Evolutionary conservation across 2,329 filamentous ascomycete genomes (phyloP).

Genomic region (Tolypocladium cylindrosporum): DNA sequence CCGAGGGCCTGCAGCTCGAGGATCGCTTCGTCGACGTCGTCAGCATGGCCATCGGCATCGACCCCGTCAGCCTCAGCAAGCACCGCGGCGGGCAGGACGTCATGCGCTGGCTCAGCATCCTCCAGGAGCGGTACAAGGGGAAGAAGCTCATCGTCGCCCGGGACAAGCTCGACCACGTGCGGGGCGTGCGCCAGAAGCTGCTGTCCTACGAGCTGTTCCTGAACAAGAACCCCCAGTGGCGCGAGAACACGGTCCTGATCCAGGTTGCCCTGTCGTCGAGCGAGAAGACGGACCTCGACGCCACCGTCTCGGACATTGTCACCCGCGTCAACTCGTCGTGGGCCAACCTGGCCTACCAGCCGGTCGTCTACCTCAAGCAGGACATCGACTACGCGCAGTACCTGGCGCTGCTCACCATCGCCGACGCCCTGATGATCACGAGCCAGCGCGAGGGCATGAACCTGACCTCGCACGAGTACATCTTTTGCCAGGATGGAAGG

Average conservation of each 20-base stretch:
- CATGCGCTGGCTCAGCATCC: slow-evolving; percentile 64
- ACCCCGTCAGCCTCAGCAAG: slow-evolving; percentile 63
- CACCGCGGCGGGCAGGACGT: slow-evolving; percentile 67
- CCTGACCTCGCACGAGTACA: slow-evolving; percentile 85
- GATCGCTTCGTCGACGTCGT: slow-evolving; percentile 88
- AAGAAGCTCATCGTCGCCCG: slow-evolving; percentile 88
- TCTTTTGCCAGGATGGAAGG: slow-evolving; percentile 84
- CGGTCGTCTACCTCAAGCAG: slow-evolving; percentile 87
- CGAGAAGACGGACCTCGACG: slow-evolving; percentile 79
- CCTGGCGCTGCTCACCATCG: slow-evolving; percentile 79
- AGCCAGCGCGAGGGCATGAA: slow-evolving; percentile 97
- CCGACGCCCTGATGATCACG: slow-evolving; percentile 88
- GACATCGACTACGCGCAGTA: slow-evolving; percentile 91
- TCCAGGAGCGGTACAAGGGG: slow-evolving; percentile 74
- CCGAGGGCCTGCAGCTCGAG: slow-evolving; percentile 80
- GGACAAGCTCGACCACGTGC: slow-evolving; percentile 88
- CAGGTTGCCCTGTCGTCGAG: slow-evolving; percentile 88
- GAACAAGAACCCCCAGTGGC: slow-evolving; percentile 86
- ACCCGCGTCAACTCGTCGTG: slow-evolving; percentile 87
- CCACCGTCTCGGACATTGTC: slow-evolving; percentile 85
- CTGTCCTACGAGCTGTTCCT: slow-evolving; percentile 88
- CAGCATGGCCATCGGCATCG: slow-evolving; percentile 81
- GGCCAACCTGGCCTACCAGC: slow-evolving; percentile 85
- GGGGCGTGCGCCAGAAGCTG: slow-evolving; percentile 88
- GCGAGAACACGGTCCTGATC: slow-evolving; percentile 79